phyloP scores from a whole-genome alignment of 2,329 filamentous ascomycete species.

The Aureobasidium lini region DNA sequence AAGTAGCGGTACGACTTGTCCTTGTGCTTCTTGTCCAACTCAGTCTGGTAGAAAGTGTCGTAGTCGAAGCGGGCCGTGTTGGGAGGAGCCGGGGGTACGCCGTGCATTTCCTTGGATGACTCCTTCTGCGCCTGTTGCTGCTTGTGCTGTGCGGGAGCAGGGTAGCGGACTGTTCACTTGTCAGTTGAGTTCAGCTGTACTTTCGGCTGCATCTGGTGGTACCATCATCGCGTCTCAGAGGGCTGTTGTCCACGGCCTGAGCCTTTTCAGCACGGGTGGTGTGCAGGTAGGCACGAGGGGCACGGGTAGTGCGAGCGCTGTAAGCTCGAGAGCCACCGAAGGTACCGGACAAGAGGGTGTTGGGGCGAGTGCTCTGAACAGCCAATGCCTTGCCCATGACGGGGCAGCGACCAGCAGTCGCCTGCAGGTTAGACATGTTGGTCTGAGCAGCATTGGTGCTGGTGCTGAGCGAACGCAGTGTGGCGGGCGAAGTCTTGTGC shows the following conservation, averaged over 20 bases:
- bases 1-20: conserved; percentile 99
- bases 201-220: conserved; percentile 16
- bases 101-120: conserved; percentile 6
- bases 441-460: conserved; percentile 57
- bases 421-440: conserved; percentile 94
- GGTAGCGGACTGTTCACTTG: conserved; percentile 9
- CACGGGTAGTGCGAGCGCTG: conserved; percentile 43
- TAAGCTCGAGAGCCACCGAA: conserved; percentile 44
- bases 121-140: neutral
- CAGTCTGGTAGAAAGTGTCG: conserved; percentile 74
- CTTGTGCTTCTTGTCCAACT: conserved; percentile 98
- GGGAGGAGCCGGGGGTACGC: conserved; percentile 39
- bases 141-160: neutral
- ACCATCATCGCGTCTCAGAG: conserved; percentile 46
- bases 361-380: conserved; percentile 58
- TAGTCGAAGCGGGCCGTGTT: conserved; percentile 70
- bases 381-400: conserved; percentile 98
- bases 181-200: neutral
- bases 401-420: conserved; percentile 88
- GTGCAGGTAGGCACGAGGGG: conserved; percentile 70
- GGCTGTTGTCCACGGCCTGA: conserved; percentile 59
- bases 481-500: conserved; percentile 86
- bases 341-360: conserved; percentile 39
- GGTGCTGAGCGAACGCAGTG: conserved; percentile 80
- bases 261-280: conserved; percentile 72